Conservation (phyloP, 1,139 yeast species). For the Saccharomyces hybrid region DNA sequence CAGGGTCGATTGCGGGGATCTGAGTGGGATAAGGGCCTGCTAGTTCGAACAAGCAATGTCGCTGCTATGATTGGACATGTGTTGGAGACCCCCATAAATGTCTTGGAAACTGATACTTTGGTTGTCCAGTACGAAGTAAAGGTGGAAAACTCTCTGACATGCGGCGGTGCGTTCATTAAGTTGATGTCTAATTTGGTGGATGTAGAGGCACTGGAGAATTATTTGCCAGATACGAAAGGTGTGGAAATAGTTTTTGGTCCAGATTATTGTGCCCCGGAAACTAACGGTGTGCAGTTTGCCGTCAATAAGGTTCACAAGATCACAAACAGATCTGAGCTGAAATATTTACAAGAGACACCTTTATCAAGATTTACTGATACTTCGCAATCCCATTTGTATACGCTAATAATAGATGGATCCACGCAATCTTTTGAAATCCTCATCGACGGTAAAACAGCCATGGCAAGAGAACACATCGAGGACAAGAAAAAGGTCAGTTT, state of each 20-base stretch:
- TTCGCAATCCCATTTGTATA: conserved; percentile 58
- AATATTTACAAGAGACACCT: conserved; percentile 50
- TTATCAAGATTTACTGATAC: conserved; percentile 50
- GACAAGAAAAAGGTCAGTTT: conserved; percentile 38
- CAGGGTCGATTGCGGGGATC: conserved; percentile 13
- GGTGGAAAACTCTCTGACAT: conserved; percentile 62
- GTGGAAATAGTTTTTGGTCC: conserved; percentile 94
- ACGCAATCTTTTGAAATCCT: conserved; percentile 70
- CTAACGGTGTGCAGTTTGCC: conserved; percentile 73
- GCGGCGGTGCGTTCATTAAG: conserved; percentile 89
- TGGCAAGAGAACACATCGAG: conserved; percentile 58
- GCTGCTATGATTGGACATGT: conserved; percentile 16
- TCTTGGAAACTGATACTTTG: conserved; percentile 48
- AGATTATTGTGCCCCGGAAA: conserved; percentile 68
- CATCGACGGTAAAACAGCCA: conserved; percentile 67
- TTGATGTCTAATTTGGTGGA: conserved; percentile 43
- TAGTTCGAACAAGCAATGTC: conserved; percentile 7
- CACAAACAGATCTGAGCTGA: conserved; percentile 55
- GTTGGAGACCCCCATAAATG: conserved; percentile 14
- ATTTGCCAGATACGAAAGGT: conserved; percentile 49
- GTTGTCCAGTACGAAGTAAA: conserved; percentile 88
- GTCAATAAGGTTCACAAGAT: conserved; percentile 50
- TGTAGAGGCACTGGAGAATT: conserved; percentile 37
- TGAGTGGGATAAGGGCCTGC: conserved; percentile 11
- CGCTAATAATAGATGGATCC: conserved; percentile 53